Evolutionary conservation across 2,329 filamentous ascomycete genomes (phyloP).

Genomic region (Cladosporium sphaerospermum): DNA sequence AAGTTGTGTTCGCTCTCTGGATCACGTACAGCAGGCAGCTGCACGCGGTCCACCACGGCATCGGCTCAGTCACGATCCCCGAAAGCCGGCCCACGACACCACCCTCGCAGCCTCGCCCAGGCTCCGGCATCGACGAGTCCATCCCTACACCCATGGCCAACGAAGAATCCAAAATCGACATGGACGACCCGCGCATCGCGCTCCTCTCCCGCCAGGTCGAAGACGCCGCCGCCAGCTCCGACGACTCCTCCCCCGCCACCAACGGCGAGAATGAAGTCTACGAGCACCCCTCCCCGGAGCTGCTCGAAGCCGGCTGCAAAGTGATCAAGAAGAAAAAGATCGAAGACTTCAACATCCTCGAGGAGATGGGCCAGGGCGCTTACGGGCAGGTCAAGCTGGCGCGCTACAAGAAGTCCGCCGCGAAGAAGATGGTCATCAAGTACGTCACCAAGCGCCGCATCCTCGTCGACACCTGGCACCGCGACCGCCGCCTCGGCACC

Average conservation of each 20-base stretch:
- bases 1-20: constrained; percentile 93
- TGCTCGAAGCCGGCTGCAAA: constrained; percentile 26
- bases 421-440: constrained; percentile 86
- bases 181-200: constrained; percentile 36
- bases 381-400: constrained; percentile 97
- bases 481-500: constrained; percentile 85
- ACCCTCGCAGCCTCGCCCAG: constrained; percentile 58
- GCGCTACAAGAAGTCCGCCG: constrained; percentile 66
- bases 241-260: constrained; percentile 4
- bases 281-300: constrained; percentile 33
- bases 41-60: constrained; percentile 62
- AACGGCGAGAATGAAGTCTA: constrained; percentile 29
- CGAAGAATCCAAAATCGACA: constrained; percentile 24
- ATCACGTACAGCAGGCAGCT: constrained; percentile 93
- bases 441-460: constrained; percentile 97
- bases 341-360: constrained; percentile 81
- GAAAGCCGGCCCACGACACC: constrained; percentile 63
- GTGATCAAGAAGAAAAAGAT: constrained; percentile 67
- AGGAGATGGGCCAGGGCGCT: constrained; percentile 97
- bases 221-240: constrained; percentile 19
- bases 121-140: constrained; percentile 14
- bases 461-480: constrained; percentile 95
- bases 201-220: constrained; percentile 46
- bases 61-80: constrained; percentile 58
- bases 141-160: constrained; percentile 28